These are phyloP conservation scores for Auriscalpium vulgare DNA, from an alignment of 768 basidiomycete species.

Conservation along the genomic window DNA sequence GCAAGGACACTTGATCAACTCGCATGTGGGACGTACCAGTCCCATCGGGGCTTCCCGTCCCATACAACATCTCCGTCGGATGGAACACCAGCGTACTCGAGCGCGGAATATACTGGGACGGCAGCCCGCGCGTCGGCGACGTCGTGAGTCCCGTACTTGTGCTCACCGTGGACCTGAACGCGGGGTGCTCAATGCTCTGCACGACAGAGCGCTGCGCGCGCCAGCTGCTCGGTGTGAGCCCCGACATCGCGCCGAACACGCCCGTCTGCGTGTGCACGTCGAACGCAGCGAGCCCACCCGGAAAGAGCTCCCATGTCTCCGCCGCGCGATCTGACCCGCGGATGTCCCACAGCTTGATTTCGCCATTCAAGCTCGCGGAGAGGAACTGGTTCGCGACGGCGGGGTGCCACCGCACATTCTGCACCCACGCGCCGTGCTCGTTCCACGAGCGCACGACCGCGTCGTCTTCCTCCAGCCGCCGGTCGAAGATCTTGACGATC, in stretches of 20 bases:
- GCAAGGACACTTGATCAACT: not conserved
- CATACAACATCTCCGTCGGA: constrained; percentile 80
- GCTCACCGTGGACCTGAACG: constrained; percentile 36
- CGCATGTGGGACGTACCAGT: constrained; percentile 23
- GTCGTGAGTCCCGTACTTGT: constrained; percentile 47
- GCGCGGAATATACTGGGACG: constrained; percentile 54
- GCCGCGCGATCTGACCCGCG: constrained; percentile 54
- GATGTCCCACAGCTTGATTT: constrained; percentile 88
- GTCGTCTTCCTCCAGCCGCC: constrained; percentile 76
- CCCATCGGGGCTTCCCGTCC: constrained; percentile 66
- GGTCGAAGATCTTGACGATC: constrained; percentile 82
- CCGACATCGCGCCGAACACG: constrained; percentile 75
- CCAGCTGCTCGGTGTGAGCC: constrained; percentile 52
- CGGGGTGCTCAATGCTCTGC: constrained; percentile 41
- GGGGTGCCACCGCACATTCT: constrained; percentile 83
- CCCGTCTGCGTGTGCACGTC: constrained; percentile 80
- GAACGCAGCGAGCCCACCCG: constrained; percentile 71
- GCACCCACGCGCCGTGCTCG: constrained; percentile 80
- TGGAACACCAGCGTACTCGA: constrained; percentile 70
- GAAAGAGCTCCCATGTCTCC: constrained; percentile 56
- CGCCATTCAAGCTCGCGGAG: constrained; percentile 85
- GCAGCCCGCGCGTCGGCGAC: constrained; percentile 45
- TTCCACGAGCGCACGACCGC: constrained; percentile 73
- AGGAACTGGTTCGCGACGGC: constrained; percentile 61
- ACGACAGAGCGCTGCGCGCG: constrained; percentile 56